Conservation (phyloP, 2,329 filamentous ascomycete genomes). For the Gliomastix tumulicola region DNA sequence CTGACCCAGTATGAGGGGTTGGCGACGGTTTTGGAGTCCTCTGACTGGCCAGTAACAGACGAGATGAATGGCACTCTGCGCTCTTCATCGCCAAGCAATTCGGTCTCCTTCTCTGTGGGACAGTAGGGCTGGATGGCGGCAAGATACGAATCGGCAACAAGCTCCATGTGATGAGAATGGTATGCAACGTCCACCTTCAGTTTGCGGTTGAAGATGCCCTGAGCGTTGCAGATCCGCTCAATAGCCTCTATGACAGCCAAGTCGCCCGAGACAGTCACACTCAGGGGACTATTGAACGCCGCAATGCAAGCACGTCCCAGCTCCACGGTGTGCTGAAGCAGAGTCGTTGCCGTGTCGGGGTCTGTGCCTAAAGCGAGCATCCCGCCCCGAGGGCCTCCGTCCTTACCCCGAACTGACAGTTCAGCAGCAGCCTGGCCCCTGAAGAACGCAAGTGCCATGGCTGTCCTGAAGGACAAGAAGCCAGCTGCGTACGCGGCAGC, state of each 20-base stretch:
- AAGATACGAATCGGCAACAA: constrained; percentile 14
- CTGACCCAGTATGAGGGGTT: constrained; percentile 11
- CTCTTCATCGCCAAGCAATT: not conserved
- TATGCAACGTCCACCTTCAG: constrained; percentile 33
- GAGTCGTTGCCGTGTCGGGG: constrained; percentile 1
- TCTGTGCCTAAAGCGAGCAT: constrained; percentile 29
- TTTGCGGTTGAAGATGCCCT: constrained; percentile 18
- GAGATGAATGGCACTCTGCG: constrained; percentile 5
- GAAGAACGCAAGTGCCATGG: constrained; percentile 29
- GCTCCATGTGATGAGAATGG: constrained; percentile 29
- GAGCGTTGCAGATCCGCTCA: constrained; percentile 14
- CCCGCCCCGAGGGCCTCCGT: constrained; percentile 12
- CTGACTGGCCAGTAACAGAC: constrained; percentile 2
- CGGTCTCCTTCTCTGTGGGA: not conserved
- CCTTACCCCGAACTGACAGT: constrained; percentile 1
- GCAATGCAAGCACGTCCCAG: constrained; percentile 18
- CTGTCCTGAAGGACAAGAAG: constrained; percentile 20
- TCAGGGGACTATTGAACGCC: constrained; percentile 26
- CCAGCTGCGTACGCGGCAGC: constrained; percentile 27
- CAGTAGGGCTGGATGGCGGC: constrained; percentile 9
- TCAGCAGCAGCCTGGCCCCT: constrained; percentile 19
- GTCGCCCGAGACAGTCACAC: constrained; percentile 26
- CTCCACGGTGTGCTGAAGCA: constrained; percentile 2
- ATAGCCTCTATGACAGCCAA: constrained; percentile 14
- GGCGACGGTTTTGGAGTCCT: no score